These are phyloP conservation scores for Bipolaris gigantea DNA, from an alignment of 2,329 filamentous ascomycete genomes.

Conservation along the genomic window DNA sequence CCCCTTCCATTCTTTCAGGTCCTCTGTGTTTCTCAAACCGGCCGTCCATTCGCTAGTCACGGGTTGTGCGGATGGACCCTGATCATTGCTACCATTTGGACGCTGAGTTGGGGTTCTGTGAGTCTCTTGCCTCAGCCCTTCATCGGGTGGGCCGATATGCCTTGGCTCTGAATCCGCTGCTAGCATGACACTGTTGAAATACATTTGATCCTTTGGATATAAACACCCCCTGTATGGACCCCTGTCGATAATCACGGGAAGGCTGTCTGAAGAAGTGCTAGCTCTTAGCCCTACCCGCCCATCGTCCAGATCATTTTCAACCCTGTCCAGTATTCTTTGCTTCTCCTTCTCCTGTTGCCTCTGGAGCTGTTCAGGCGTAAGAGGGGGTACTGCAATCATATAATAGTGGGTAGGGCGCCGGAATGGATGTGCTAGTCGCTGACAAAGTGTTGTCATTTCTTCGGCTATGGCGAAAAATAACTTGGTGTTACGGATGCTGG, in stretches of 20 bases:
- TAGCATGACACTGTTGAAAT: conserved; percentile 25
- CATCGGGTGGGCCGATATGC: not conserved
- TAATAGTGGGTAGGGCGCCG: conserved; percentile 6
- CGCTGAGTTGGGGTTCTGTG: conserved; percentile 1
- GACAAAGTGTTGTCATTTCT: conserved; percentile 14
- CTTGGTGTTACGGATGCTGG: not conserved
- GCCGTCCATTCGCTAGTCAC: conserved; percentile 6
- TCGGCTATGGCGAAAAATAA: not conserved
- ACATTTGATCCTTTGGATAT: conserved; percentile 19
- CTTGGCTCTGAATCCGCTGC: conserved; percentile 13
- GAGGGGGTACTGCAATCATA: not conserved
- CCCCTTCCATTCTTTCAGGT: not conserved
- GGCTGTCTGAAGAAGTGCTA: conserved; percentile 2
- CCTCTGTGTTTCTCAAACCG: not conserved
- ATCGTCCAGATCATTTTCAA: conserved; percentile 11
- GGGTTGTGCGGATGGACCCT: not conserved
- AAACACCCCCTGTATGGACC: conserved; percentile 15
- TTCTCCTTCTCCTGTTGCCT: not conserved
- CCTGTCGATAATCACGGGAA: conserved; percentile 19
- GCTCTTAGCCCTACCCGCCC: not conserved
- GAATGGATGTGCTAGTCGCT: conserved; percentile 17
- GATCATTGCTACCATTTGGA: not conserved
- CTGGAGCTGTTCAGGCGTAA: not conserved
- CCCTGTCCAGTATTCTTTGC: not conserved
- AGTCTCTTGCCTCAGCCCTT: conserved; percentile 8